Conservation (phyloP, 179 eudicot genomes). For the Corrigiola litoralis region DNA sequence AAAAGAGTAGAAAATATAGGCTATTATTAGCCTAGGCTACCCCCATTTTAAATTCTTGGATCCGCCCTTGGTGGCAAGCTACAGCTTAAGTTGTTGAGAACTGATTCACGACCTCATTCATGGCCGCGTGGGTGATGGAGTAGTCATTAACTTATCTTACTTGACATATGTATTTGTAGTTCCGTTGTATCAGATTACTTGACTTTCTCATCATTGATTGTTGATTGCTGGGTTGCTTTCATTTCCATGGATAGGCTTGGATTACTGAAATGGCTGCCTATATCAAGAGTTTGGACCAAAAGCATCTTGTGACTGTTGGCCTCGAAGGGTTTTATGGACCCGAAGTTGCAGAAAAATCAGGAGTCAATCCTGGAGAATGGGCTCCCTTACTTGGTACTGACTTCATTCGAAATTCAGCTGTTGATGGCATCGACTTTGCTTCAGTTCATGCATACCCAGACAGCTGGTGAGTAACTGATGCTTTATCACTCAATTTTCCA, state of each 20-base stretch:
- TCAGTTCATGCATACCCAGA: conserved; percentile 63
- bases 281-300: conserved; percentile 45
- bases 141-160: too few relatives aligned
- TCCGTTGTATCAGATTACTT: neutral
- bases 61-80: too few relatives aligned
- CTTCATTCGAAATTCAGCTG: conserved; percentile 45
- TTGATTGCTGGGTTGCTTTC: neutral
- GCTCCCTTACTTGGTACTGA: conserved; percentile 53
- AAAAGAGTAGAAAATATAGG: too few relatives aligned
- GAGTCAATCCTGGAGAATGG: conserved; percentile 59
- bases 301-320: conserved; percentile 54
- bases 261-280: conserved; percentile 54
- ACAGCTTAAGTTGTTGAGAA: neutral
- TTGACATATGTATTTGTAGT: neutral
- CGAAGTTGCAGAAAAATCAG: conserved; percentile 17
- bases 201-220: neutral
- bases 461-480: conserved; percentile 41
- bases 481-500: neutral
- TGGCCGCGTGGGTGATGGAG: neutral
- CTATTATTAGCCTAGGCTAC: too few relatives aligned
- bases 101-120: neutral
- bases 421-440: conserved; percentile 56
- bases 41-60: too few relatives aligned
- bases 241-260: conserved; percentile 39
- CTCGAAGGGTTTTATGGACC: conserved; percentile 63